These are phyloP conservation scores for Ophiostoma fasciatum DNA, from an alignment of 2,329 filamentous ascomycete species.

Conservation along the genomic window DNA sequence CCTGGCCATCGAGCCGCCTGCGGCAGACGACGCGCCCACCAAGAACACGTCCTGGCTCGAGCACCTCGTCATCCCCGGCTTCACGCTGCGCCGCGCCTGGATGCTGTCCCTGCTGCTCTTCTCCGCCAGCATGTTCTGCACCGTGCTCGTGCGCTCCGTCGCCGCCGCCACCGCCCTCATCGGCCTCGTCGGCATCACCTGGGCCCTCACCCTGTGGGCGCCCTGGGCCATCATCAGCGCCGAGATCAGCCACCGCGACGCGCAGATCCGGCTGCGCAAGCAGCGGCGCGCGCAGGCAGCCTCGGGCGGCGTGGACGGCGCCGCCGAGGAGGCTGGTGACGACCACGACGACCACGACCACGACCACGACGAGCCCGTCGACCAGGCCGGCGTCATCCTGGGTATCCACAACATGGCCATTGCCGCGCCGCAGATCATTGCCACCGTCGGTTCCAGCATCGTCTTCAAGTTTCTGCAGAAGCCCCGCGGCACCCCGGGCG, in stretches of 20 bases:
- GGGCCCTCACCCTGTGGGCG: slow-evolving; percentile 88
- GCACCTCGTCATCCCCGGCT: slow-evolving; percentile 58
- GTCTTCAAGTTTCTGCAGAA: slow-evolving; percentile 83
- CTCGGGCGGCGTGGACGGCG: slow-evolving; percentile 6
- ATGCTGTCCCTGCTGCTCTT: slow-evolving; percentile 75
- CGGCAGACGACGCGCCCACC: slow-evolving; percentile 14
- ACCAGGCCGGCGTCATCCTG: slow-evolving; percentile 78
- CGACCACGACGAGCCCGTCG: slow-evolving; percentile 36
- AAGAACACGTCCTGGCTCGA: slow-evolving; percentile 32
- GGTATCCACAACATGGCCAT: slow-evolving; percentile 95
- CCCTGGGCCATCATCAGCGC: slow-evolving; percentile 91
- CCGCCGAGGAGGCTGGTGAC: slow-evolving; percentile 15
- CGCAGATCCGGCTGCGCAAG: slow-evolving; percentile 28
- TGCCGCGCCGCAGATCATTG: slow-evolving; percentile 79
- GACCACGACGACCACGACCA: slow-evolving; percentile 17
- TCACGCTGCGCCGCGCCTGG: slow-evolving; percentile 84
- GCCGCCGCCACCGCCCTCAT: slow-evolving; percentile 62
- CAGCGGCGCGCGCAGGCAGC: slow-evolving; percentile 12
- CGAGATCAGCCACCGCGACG: slow-evolving; percentile 74
- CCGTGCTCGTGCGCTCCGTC: slow-evolving; percentile 61
- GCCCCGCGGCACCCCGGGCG: slow-evolving; percentile 67
- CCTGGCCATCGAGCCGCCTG: neutral
- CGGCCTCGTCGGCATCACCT: slow-evolving; percentile 72
- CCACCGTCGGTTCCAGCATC: slow-evolving; percentile 67
- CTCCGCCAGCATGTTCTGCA: slow-evolving; percentile 64